Evolutionary conservation across 208 protist species (phyloP).

Genomic region (Crithidia sp.): DNA sequence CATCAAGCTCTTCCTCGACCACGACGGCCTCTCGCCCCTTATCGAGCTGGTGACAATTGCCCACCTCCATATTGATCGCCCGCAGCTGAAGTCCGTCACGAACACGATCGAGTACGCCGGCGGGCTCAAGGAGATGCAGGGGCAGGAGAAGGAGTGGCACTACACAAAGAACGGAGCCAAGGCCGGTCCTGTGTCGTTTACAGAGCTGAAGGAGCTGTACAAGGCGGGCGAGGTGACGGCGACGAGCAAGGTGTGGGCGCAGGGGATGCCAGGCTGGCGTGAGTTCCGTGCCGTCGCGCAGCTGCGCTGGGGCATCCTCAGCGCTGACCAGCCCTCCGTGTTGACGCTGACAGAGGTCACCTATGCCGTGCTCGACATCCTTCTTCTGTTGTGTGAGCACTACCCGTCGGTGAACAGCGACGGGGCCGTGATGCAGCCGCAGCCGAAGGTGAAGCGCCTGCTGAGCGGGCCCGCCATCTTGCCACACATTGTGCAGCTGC

Average conservation of each 20-base stretch:
- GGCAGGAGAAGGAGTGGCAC: conserved; percentile 92
- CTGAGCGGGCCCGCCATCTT: conserved; percentile 83
- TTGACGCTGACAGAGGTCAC: conserved; percentile 91
- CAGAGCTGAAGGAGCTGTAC: conserved; percentile 67
- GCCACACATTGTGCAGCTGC: conserved; percentile 94
- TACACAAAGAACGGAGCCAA: conserved; percentile 52
- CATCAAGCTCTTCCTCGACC: conserved; percentile 93
- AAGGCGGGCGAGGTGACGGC: conserved; percentile 47
- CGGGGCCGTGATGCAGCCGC: conserved; percentile 91
- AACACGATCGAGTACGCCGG: conserved; percentile 84
- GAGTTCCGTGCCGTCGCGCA: conserved; percentile 87
- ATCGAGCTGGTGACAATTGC: conserved; percentile 92
- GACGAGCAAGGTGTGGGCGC: conserved; percentile 93
- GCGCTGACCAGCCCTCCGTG: conserved; percentile 57
- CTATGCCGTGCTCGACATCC: conserved; percentile 88
- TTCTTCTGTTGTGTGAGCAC: conserved; percentile 86
- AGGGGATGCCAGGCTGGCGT: conserved; percentile 94
- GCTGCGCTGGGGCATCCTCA: conserved; percentile 91
- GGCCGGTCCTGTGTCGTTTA: conserved; percentile 73
- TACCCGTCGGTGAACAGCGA: conserved; percentile 88
- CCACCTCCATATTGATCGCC: conserved; percentile 93
- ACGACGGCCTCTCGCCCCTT: conserved; percentile 77
- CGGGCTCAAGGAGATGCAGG: conserved; percentile 59
- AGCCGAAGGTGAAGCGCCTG: conserved; percentile 91
- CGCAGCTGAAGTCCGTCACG: conserved; percentile 67